Evolutionary conservation across 768 basidiomycete species (phyloP).

Genomic region (Lactifluus rugatus): DNA sequence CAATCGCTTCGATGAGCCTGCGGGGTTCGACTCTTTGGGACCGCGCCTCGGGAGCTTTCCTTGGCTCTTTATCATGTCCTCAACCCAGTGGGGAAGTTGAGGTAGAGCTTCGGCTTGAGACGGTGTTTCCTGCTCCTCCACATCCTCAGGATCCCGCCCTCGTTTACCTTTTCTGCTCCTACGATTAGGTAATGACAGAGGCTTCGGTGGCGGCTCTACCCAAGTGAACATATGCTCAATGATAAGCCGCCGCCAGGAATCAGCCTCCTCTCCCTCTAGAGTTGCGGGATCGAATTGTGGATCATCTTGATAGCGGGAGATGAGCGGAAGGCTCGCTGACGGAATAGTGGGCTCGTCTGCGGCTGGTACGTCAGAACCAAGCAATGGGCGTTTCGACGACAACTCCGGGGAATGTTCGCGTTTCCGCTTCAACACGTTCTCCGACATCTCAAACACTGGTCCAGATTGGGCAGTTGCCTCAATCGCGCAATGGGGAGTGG

Average conservation of each 20-base stretch:
- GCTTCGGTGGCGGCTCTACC: conserved; percentile 16
- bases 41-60: neutral
- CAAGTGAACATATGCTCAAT: conserved; percentile 49
- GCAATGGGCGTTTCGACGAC: conserved; percentile 20
- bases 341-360: neutral
- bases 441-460: neutral
- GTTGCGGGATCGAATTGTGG: conserved; percentile 25
- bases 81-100: conserved; percentile 14
- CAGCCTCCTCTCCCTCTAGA: conserved; percentile 36
- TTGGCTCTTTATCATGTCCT: neutral
- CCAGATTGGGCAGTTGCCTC: neutral
- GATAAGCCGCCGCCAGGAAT: conserved; percentile 46
- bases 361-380: neutral
- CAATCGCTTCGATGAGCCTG: conserved; percentile 6
- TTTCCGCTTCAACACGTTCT: conserved; percentile 24
- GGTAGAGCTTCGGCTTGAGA: conserved; percentile 5
- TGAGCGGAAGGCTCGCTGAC: conserved; percentile 10
- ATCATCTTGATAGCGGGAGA: conserved; percentile 21
- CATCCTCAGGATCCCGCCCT: neutral
- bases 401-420: conserved; percentile 22
- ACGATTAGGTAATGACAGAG: neutral
- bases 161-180: conserved; percentile 3
- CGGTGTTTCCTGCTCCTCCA: neutral
- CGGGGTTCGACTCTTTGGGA: conserved; percentile 2
- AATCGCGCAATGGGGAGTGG: neutral